These are phyloP conservation scores for Lipomyces chichibuensis DNA, from an alignment of 805 yeast genomes.

Conservation along the genomic window DNA sequence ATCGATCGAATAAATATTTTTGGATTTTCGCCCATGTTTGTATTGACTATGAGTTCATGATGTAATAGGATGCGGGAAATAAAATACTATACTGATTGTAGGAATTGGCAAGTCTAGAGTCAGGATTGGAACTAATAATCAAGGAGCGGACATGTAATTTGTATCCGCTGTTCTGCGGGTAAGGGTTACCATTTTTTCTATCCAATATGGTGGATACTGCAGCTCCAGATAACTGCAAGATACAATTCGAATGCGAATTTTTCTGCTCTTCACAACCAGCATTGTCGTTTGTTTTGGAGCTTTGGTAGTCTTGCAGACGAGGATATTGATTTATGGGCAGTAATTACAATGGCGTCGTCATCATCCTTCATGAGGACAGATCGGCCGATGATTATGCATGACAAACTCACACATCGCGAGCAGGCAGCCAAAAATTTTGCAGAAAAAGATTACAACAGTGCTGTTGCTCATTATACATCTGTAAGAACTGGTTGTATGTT, in stretches of 20 bases:
- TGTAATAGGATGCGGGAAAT: not conserved
- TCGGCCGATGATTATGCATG: not conserved
- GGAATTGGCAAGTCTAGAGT: no score
- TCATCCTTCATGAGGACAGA: not conserved
- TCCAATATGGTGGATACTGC: no score
- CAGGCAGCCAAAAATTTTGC: not conserved
- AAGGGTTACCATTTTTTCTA: no score
- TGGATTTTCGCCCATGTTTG: not conserved
- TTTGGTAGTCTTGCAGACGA: not conserved
- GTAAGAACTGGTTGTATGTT: not conserved
- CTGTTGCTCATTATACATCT: not conserved
- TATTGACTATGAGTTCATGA: not conserved
- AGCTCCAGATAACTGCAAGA: not conserved
- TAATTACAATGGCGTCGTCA: not conserved
- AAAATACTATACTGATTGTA: no score
- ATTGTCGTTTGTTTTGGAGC: not conserved
- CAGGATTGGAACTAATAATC: no score
- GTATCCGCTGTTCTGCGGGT: no score
- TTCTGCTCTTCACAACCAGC: not conserved
- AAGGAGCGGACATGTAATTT: no score
- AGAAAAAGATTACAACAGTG: not conserved
- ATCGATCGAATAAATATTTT: not conserved
- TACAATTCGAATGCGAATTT: not conserved
- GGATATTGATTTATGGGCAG: not conserved
- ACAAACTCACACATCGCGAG: not conserved